Evolutionary conservation across 1,139 yeast genomes (phyloP).

Genomic region (Geotrichum australiense): DNA sequence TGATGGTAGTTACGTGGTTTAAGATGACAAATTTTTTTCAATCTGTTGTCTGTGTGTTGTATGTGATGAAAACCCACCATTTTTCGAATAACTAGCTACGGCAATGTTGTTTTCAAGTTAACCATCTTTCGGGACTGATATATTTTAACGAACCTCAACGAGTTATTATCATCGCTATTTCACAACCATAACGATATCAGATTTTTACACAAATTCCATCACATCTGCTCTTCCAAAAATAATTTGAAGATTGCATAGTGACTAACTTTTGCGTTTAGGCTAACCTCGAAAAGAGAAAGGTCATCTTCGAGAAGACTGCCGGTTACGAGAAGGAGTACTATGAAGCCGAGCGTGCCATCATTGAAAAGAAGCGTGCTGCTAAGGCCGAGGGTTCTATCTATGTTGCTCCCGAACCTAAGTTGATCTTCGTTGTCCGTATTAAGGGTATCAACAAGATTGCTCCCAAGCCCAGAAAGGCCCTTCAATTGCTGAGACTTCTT

Average conservation of each 20-base stretch:
- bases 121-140: conserved; percentile 99
- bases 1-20: neutral
- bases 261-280: too few relatives aligned
- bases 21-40: neutral
- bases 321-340: conserved; percentile 96
- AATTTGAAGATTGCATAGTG: too few relatives aligned
- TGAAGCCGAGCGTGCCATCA: conserved; percentile 88
- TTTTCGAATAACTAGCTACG: conserved; percentile 31
- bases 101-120: conserved; percentile 86
- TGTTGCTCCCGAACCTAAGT: conserved; percentile 95
- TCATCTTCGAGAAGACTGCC: conserved; percentile 95
- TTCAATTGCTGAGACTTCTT: conserved; percentile 94
- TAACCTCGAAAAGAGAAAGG: conserved; percentile 61
- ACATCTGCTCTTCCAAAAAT: too few relatives aligned
- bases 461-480: conserved; percentile 99
- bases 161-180: too few relatives aligned
- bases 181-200: too few relatives aligned
- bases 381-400: conserved; percentile 75
- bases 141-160: too few relatives aligned
- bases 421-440: conserved; percentile 97
- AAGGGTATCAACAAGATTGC: conserved; percentile 99
- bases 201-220: too few relatives aligned
- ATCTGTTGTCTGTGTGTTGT: neutral
- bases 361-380: conserved; percentile 93
- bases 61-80: conserved; percentile 21